Base-by-base conservation (phyloP, 106 monocot genomes). In the Platanthera zijinensis region DNA sequence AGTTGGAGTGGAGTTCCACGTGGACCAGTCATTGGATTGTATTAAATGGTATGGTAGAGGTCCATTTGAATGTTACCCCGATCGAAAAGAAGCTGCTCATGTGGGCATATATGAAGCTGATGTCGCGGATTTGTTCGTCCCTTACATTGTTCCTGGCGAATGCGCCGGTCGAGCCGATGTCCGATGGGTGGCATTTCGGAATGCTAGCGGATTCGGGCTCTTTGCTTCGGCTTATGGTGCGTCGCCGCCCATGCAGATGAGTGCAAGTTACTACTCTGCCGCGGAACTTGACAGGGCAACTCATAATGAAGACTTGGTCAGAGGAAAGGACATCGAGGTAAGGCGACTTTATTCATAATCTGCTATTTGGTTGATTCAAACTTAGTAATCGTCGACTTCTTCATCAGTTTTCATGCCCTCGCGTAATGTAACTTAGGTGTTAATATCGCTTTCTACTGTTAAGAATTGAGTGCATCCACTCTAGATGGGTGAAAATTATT, bases 1-100 rank as follows among this genome's bases (percentile, higher is more conserved):
- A 54, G 79, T 99, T 62, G 97, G 97, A 13, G 47, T 99, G 30
- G 86, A 82, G 30, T 83, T 99, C 73, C 86, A 87, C 63, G 45
- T 87, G 8, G 85, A 89, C 9, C 46, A 86, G 18, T 87, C 87
- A 52, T 73, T 99, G 28, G 86, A 89, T 83, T 80, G 69, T 18
- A 77, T 92, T 15, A 88, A 66, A 73, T 99, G 94, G 94, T 99
- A 94, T 47, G 97, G 97, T 17, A 91, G 71, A 75, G 97, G 94
- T 7, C 97, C 97, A 62, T 99, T 99, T 81, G 97, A 99, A 83
- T 99, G 94, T 73, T 99, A 99, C 66, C 94, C 97, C 49, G 97
- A 99, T 81, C 81, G 97, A 4, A 99, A 99, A 72, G 90, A 87
- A 78, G 91, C 91, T 54, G 94, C 94, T 6, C 88, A 90, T 85